phyloP scores from a whole-genome alignment of 192 early-diverging fungal genomes.

The Gorgonomyces haynaldii region DNA sequence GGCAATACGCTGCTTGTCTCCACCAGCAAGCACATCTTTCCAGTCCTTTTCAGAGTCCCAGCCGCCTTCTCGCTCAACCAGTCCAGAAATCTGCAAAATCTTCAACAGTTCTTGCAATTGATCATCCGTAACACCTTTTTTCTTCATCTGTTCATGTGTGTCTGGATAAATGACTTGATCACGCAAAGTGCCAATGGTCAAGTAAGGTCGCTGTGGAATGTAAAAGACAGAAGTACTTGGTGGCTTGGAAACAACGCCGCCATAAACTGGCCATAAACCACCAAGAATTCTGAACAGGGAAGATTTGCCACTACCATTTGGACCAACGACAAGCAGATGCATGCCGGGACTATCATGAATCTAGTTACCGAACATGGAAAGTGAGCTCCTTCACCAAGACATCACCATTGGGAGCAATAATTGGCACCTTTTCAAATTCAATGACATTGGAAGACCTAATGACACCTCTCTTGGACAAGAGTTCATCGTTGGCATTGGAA shows the following conservation, averaged over 20 bases:
- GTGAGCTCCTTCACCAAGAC: constrained; percentile 71
- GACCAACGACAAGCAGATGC: constrained; percentile 86
- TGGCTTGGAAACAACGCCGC: constrained; percentile 40
- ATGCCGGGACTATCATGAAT: too few species aligned
- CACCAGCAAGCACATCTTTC: constrained; percentile 86
- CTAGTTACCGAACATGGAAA: constrained; percentile 84
- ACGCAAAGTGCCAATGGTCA: constrained; percentile 83
- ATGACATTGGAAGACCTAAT: constrained; percentile 28
- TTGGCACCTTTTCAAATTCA: constrained; percentile 81
- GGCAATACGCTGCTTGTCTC: constrained; percentile 70
- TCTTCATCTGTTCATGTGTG: constrained; percentile 65
- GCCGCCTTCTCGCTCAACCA: constrained; percentile 86
- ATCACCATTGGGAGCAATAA: constrained; percentile 91
- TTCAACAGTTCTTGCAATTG: constrained; percentile 68
- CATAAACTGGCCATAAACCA: constrained; percentile 93
- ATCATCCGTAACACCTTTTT: constrained; percentile 58
- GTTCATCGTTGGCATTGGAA: constrained; percentile 19
- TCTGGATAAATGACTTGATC: constrained; percentile 98
- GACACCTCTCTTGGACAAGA: constrained; percentile 10
- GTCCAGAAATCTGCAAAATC: constrained; percentile 66
- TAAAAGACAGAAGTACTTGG: constrained; percentile 81
- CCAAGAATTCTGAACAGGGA: constrained; percentile 93
- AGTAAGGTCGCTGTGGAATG: constrained; percentile 96
- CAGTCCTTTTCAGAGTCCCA: constrained; percentile 63
- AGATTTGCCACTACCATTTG: constrained; percentile 84